A percentile compares a stretch with the other conserved stretches of the same genome.
These are phyloP conservation scores for Calonectria hongkongensis DNA, from an alignment of 2,329 filamentous ascomycete species.

Conservation along the genomic window DNA sequence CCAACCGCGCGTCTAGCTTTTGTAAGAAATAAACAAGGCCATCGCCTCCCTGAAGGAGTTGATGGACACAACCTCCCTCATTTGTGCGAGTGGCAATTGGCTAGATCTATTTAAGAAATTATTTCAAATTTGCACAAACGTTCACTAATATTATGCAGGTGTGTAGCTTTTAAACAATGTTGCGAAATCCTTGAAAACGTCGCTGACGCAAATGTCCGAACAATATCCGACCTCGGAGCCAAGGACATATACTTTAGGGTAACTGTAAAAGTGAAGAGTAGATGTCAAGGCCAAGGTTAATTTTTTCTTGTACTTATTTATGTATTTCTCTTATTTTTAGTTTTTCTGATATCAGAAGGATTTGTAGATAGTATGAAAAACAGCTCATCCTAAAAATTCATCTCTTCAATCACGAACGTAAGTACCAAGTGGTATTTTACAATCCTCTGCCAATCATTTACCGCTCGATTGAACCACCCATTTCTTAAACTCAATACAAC, in stretches of 20 bases:
- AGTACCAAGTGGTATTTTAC: too few relatives aligned
- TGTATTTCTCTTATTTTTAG: not conserved
- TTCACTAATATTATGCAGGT: not conserved
- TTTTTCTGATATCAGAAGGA: too few relatives aligned
- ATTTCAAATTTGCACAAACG: not conserved
- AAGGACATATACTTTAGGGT: not conserved
- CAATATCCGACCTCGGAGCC: not conserved
- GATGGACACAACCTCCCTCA: not conserved
- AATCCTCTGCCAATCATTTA: not conserved
- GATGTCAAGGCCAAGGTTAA: not conserved
- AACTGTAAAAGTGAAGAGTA: too few relatives aligned
- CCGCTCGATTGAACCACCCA: not conserved
- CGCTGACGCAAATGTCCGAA: not conserved
- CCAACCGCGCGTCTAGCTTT: not conserved
- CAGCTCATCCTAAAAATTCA: too few relatives aligned
- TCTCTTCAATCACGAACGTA: too few relatives aligned
- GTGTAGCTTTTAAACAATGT: too few relatives aligned
- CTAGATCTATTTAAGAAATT: not conserved
- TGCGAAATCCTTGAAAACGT: too few relatives aligned
- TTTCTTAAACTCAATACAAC: not conserved
- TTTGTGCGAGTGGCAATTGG: not conserved
- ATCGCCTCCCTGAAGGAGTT: not conserved
- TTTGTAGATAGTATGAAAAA: too few relatives aligned
- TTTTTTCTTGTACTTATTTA: not conserved
- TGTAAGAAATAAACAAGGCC: not conserved